Base-by-base conservation (phyloP, 148 eudicot species). In the Camellia granthamiana region DNA sequence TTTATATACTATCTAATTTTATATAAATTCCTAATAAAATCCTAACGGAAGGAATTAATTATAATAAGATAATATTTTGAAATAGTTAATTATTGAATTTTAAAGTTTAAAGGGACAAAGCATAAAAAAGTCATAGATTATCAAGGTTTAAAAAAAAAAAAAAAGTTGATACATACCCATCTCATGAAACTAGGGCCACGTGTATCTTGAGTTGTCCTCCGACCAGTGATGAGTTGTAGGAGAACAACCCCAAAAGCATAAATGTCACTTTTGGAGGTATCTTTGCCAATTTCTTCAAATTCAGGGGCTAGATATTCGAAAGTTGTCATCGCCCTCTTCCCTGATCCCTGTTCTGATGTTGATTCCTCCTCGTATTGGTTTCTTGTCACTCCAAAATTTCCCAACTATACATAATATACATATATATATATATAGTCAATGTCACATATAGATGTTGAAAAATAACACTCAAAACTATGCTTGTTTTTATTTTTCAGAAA, bases 161-260 rank as follows among this genome's bases (percentile, higher is more conserved):
- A 14, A 44, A 44, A 13, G 51, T 2, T 14, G 16, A 30, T 30
- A 21, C 6, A 38, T 82, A 80, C 85, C 85, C 87, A 85, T 76
- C 78, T 65, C 64, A 85, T 52, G 46, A 82, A 82, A 80, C 79
- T 72, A 61, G 67, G 78, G 15, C 83, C 85, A 65, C 72, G 8
- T 2, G 87, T 82, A 18, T 82, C 81, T 14, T 79, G 11, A 6
- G 66, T 47, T 1, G 80, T 79, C 79, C 83, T 79, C 47, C 83
- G 65, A n/a, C 87, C 87, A 3, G 87, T 85, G 59, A 82, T 82
- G 62, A 85, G 78, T 73, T 79, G 80, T 8, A 85, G 69, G 60
- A 85, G 84, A 76, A 82, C 81, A 1, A 82, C 77, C 21, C 87
- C 87, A 76, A 85, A 79, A 8, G 84, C 69, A 52, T 69, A 75